Conservation (phyloP, 2,329 filamentous ascomycete genomes). For the Neonectria magnoliae region DNA sequence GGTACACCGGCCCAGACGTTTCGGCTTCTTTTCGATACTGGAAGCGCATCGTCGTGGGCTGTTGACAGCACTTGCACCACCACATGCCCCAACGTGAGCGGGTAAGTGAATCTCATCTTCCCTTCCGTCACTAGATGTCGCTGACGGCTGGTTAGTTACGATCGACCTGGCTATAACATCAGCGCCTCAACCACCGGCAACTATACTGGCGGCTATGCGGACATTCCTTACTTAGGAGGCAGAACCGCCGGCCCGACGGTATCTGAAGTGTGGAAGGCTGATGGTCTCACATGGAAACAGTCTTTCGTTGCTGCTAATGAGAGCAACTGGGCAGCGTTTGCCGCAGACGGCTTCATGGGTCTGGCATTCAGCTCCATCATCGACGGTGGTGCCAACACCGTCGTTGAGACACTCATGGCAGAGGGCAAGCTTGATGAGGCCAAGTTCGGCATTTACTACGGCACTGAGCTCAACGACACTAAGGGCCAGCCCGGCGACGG, state of each 20-base stretch:
- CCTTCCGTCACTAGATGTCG: too few species aligned
- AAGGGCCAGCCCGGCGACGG: slow-evolving; percentile 35
- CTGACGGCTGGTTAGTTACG: slow-evolving; percentile 30
- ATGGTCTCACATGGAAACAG: slow-evolving; percentile 42
- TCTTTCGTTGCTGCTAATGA: slow-evolving; percentile 45
- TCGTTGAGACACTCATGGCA: slow-evolving; percentile 47
- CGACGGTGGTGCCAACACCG: slow-evolving; percentile 43
- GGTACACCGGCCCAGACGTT: slow-evolving; percentile 46
- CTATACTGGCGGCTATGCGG: slow-evolving; percentile 34
- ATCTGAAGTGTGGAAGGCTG: slow-evolving; percentile 40
- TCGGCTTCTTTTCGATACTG: slow-evolving; percentile 48
- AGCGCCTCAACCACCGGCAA: slow-evolving; percentile 40
- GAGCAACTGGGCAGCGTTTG: slow-evolving; percentile 43
- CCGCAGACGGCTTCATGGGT: slow-evolving; percentile 50
- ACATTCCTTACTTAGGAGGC: slow-evolving; percentile 48
- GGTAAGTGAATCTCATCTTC: slow-evolving; percentile 16
- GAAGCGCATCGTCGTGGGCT: slow-evolving; percentile 49
- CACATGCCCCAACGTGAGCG: slow-evolving; percentile 44
- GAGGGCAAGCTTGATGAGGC: slow-evolving; percentile 43
- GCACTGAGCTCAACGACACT: slow-evolving; percentile 24
- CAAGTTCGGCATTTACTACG: slow-evolving; percentile 47
- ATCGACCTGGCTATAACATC: slow-evolving; percentile 43
- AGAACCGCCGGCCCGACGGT: slow-evolving; percentile 38
- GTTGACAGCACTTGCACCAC: slow-evolving; percentile 40
- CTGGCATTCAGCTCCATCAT: slow-evolving; percentile 48